Percentiles rank a stretch among this genome's conserved stretches.
These are phyloP conservation scores for Brasilioporus rufonigricans DNA, from an alignment of 768 basidiomycete genomes.

Conservation along the genomic window DNA sequence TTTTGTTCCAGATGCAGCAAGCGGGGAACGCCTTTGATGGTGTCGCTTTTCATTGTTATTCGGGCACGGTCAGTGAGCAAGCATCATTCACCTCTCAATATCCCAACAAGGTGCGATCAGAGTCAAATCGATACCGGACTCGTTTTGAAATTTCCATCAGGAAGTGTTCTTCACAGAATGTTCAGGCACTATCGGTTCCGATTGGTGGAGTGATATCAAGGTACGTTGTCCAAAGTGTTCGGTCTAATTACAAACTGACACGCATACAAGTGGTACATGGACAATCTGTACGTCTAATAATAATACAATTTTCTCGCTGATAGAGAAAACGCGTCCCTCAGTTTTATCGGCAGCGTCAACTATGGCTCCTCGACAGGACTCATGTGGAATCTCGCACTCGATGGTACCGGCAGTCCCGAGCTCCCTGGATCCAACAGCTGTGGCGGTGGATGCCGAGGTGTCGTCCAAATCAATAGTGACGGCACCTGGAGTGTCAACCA, in stretches of 20 bases:
- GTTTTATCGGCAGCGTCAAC: slow-evolving; percentile 39
- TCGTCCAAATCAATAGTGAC: slow-evolving; percentile 64
- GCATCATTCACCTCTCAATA: slow-evolving; percentile 52
- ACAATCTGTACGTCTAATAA: slow-evolving; percentile 49
- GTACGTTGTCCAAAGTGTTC: slow-evolving; percentile 29
- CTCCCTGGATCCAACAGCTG: slow-evolving; percentile 66
- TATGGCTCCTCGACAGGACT: slow-evolving; percentile 43
- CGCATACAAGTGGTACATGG: slow-evolving; percentile 58
- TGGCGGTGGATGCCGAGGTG: slow-evolving; percentile 60
- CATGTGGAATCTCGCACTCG: slow-evolving; percentile 77
- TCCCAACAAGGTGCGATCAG: slow-evolving; percentile 44
- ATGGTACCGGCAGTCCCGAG: slow-evolving; percentile 60
- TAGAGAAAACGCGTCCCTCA: slow-evolving; percentile 8
- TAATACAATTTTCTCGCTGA: slow-evolving; percentile 25
- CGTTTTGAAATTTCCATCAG: slow-evolving; percentile 13
- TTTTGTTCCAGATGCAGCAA: slow-evolving; percentile 47
- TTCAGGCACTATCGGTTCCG: slow-evolving; percentile 58
- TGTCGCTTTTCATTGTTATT: slow-evolving; percentile 73
- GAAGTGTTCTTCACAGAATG: slow-evolving; percentile 59
- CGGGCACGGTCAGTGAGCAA: slow-evolving; percentile 52
- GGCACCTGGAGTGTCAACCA: slow-evolving; percentile 67
- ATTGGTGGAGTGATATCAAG: slow-evolving; percentile 84
- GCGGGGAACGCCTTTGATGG: slow-evolving; percentile 57
- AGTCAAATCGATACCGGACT: not conserved
- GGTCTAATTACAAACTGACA: slow-evolving; percentile 7